These are phyloP conservation scores for Phyllosticta citribraziliensis DNA, from an alignment of 2,329 filamentous ascomycete species.

Conservation along the genomic window DNA sequence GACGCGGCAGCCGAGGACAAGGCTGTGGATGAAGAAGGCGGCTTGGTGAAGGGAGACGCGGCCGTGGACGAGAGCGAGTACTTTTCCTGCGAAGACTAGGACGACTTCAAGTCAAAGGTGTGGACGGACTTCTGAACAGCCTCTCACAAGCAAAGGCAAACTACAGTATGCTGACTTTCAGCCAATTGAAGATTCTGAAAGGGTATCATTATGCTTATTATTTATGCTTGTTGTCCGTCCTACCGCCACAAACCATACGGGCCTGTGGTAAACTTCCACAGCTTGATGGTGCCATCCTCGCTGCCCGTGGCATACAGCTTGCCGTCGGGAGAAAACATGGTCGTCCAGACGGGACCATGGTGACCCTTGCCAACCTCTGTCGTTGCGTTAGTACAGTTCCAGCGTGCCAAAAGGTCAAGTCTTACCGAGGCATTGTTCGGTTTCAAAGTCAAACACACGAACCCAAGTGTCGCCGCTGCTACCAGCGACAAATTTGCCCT, in stretches of 20 bases:
- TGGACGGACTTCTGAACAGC: background rate
- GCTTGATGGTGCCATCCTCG: slow-evolving; percentile 94
- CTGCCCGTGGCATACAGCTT: slow-evolving; percentile 94
- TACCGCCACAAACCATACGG: slow-evolving; percentile 57
- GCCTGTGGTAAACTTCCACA: slow-evolving; percentile 62
- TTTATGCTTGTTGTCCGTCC: slow-evolving; percentile 1
- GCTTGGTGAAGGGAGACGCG: background rate
- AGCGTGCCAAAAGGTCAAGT: background rate
- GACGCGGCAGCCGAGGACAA: background rate
- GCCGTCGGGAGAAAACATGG: slow-evolving; percentile 87
- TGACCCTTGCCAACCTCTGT: slow-evolving; percentile 90
- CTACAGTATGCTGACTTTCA: no score
- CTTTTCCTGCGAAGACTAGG: no score
- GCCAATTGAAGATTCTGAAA: background rate
- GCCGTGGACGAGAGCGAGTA: background rate
- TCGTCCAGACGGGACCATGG: slow-evolving; percentile 94
- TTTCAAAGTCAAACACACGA: slow-evolving; percentile 84
- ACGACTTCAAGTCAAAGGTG: background rate
- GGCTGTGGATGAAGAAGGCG: background rate
- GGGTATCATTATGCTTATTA: slow-evolving; percentile 10
- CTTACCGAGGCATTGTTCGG: slow-evolving; percentile 65
- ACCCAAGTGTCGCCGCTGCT: slow-evolving; percentile 93
- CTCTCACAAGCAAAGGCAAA: no score
- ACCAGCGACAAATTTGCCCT: slow-evolving; percentile 78
- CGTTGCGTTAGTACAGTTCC: slow-evolving; percentile 2